phyloP scores from a whole-genome alignment of 768 basidiomycete genomes.

The Russula earlei region DNA sequence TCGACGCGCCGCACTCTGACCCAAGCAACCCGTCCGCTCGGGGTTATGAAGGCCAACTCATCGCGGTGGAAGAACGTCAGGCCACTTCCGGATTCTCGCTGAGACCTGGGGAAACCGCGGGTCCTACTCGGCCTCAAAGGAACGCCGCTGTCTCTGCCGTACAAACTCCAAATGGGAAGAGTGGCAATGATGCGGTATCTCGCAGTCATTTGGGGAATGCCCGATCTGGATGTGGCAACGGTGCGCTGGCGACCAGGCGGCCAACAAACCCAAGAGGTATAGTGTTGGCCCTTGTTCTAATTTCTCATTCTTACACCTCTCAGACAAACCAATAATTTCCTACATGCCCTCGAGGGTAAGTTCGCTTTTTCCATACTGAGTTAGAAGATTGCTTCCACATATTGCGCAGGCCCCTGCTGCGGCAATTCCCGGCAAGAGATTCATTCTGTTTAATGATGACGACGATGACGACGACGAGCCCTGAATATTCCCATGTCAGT shows the following conservation, averaged over 20 bases:
- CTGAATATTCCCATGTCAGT: slow-evolving; percentile 4
- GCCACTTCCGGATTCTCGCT: not conserved
- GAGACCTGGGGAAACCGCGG: not conserved
- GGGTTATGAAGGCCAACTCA: not conserved
- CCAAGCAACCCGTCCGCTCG: not conserved
- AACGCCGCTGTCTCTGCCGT: not conserved
- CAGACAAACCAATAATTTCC: not conserved
- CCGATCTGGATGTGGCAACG: not conserved
- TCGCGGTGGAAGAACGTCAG: not conserved
- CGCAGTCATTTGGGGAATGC: not conserved
- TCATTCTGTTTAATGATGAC: slow-evolving; percentile 25
- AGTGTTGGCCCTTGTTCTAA: not conserved
- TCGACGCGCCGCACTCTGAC: not conserved
- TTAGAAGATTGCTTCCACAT: not conserved
- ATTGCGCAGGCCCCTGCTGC: slow-evolving; percentile 1
- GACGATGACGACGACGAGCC: slow-evolving; percentile 23
- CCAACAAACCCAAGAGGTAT: slow-evolving; percentile 1
- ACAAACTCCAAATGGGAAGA: slow-evolving; percentile 2
- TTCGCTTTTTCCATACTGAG: not conserved
- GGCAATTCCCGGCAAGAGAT: slow-evolving; percentile 23
- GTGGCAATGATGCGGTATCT: not conserved
- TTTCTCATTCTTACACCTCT: not conserved
- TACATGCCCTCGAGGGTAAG: not conserved
- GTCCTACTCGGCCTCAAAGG: not conserved
- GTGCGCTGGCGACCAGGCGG: not conserved